Base-by-base conservation (phyloP, 225 moss, liverwort and hornwort species). In the Bryoerythrophyllum caledonicum region DNA sequence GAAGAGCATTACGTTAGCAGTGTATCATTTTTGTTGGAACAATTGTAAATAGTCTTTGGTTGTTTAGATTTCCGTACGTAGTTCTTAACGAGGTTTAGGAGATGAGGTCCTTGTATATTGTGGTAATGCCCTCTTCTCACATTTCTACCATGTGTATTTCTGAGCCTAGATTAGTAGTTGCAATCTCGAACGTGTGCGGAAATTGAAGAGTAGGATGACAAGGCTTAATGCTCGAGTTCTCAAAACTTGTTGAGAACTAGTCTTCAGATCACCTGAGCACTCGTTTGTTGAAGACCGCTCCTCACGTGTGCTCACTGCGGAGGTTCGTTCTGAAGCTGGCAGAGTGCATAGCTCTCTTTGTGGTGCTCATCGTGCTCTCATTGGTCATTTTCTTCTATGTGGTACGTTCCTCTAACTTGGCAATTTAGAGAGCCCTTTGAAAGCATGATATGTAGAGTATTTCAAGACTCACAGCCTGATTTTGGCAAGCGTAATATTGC, bases 141-240 rank as follows among this genome's bases (percentile, higher is more conserved):
- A 56, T 40, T n/a, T 63, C 51, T 43, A 43, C 43, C 43, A 43
- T 43, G 43, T 43, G 12, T 43, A 3, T 44, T 64, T 58, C 40
- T 72, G 25, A 44, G 28, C 67, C 60, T 86, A 99, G 99, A 91
- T 99, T 74, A 99, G 88, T 53, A 95, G 99, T 85, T 90, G 91
- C 60, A 99, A 99, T 82, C 82, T 99, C 71, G 95, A 95, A 68
- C 86, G 85, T 4, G 99, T 99, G 12, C 91, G 99, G 53, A 99
- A 99, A 81, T 73, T 99, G 83, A 99, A 99, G 83, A 92, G 92
- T 84, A 87, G 91, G 67, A 92, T 99, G 99, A 99, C 95, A 73
- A 91, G 99, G 75, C 85, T 99, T 46, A 99, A 91, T 79, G 94
- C 99, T 51, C 90, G 99, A 72, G 94, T 99, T 70, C 95, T n/a